phyloP scores from a whole-genome alignment of 345 rosid species.

The Combretum micranthum region DNA sequence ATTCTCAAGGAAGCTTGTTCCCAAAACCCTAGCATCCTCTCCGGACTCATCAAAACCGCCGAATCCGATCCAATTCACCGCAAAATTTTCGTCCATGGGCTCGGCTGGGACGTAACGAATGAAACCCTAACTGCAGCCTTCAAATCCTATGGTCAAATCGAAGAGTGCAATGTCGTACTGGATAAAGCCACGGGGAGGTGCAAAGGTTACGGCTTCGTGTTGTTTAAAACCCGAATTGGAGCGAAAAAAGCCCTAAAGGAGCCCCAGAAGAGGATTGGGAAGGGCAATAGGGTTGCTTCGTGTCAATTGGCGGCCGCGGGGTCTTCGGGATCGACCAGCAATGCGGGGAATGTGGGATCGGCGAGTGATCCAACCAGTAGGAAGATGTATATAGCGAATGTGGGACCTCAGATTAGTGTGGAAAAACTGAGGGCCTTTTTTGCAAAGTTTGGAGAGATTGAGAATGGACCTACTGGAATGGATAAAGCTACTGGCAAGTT shows the following conservation, averaged over 20 bases:
- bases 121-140: constrained; percentile 50
- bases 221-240: constrained; percentile 49
- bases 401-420: constrained; percentile 41
- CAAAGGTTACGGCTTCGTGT: constrained; percentile 76
- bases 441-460: constrained; percentile 62
- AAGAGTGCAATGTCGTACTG: constrained; percentile 65
- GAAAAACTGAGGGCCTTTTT: constrained; percentile 46
- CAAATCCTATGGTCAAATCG: constrained; percentile 60
- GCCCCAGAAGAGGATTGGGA: constrained; percentile 76
- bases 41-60: constrained; percentile 36
- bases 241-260: constrained; percentile 60
- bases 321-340: constrained; percentile 31
- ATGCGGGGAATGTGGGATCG: constrained; percentile 20
- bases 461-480: constrained; percentile 74
- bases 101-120: constrained; percentile 70
- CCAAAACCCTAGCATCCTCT: constrained; percentile 32
- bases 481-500: constrained; percentile 69
- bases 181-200: constrained; percentile 64
- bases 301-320: constrained; percentile 69
- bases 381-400: constrained; percentile 76
- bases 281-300: constrained; percentile 35
- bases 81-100: constrained; percentile 74
- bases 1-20: constrained; percentile 54
- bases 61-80: constrained; percentile 63
- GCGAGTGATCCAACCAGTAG: constrained; percentile 44